Evolutionary conservation across 768 basidiomycete species (phyloP).

Genomic region (Piloderma croceum): DNA sequence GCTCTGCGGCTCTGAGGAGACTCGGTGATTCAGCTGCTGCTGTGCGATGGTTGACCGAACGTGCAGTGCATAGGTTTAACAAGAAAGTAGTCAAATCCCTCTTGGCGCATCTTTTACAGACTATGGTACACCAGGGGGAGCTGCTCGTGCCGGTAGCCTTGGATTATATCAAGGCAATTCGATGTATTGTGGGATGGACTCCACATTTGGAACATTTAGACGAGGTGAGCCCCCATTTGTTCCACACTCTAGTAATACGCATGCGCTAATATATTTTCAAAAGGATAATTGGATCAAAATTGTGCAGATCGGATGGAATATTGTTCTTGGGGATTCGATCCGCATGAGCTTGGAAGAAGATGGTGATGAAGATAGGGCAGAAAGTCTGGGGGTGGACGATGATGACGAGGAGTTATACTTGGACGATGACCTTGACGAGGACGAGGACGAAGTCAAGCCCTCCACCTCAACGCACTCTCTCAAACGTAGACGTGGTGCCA

Average conservation of each 20-base stretch:
- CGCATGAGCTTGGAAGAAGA: conserved; percentile 29
- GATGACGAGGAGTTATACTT: conserved; percentile 32
- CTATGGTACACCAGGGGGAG: conserved; percentile 46
- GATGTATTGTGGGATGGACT: conserved; percentile 52
- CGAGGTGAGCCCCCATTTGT: too few relatives aligned
- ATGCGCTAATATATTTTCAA: too few relatives aligned
- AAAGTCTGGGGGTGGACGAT: conserved; percentile 17
- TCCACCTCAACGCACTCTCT: conserved; percentile 14
- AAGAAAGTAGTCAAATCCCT: conserved; percentile 50
- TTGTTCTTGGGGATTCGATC: conserved; percentile 58
- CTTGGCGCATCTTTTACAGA: conserved; percentile 58
- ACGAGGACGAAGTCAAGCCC: conserved; percentile 23
- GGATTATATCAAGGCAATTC: conserved; percentile 78
- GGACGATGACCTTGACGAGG: conserved; percentile 23
- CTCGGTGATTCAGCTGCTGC: conserved; percentile 61
- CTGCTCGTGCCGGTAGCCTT: conserved; percentile 63
- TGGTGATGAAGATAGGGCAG: conserved; percentile 23
- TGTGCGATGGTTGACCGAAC: conserved; percentile 71
- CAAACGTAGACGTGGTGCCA: conserved; percentile 9
- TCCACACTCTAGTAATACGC: too few relatives aligned
- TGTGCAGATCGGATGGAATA: conserved; percentile 70
- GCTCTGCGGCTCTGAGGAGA: conserved; percentile 47
- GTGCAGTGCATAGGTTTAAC: conserved; percentile 50
- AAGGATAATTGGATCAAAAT: conserved; percentile 57
- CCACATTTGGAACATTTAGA: conserved; percentile 80